Evolutionary conservation across 2,329 filamentous ascomycete species (phyloP).

Genomic region (Exserohilum turcica): DNA sequence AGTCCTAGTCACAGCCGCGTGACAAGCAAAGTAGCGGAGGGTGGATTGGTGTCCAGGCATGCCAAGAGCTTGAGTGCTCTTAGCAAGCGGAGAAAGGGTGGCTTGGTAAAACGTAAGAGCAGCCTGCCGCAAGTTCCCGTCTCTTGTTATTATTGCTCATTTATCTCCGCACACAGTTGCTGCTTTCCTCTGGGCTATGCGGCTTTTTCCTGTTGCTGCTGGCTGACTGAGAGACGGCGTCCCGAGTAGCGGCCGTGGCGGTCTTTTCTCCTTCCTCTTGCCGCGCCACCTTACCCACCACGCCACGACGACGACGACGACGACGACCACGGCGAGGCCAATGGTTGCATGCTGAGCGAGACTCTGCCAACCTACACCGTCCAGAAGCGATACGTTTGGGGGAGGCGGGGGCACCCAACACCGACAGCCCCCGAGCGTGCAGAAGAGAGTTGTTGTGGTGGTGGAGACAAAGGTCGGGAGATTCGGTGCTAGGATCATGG

Average conservation of each 20-base stretch:
- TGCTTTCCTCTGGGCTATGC: neutral
- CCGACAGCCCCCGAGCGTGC: neutral
- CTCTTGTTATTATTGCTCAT: conserved; percentile 2
- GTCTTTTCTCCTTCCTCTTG: neutral
- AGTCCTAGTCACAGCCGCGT: neutral
- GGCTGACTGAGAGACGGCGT: neutral
- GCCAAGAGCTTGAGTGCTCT: conserved; percentile 16
- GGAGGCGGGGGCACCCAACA: neutral
- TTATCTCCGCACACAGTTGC: neutral
- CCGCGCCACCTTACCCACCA: neutral
- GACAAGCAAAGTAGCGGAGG: conserved; percentile 6
- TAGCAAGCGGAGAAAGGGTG: conserved; percentile 13
- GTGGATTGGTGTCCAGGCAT: conserved; percentile 3
- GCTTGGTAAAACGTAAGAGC: conserved; percentile 8
- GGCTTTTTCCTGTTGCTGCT: neutral
- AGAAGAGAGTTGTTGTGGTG: neutral
- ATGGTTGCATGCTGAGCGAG: no score
- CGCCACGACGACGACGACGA: neutral
- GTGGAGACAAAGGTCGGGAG: neutral
- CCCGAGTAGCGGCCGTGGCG: neutral
- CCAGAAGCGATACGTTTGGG: neutral
- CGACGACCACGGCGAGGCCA: no score
- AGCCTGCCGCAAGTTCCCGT: neutral
- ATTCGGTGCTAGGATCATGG: conserved; percentile 1
- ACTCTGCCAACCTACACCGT: no score